Conservation (phyloP, 2,329 filamentous ascomycete species). For the Alternaria triticina region DNA sequence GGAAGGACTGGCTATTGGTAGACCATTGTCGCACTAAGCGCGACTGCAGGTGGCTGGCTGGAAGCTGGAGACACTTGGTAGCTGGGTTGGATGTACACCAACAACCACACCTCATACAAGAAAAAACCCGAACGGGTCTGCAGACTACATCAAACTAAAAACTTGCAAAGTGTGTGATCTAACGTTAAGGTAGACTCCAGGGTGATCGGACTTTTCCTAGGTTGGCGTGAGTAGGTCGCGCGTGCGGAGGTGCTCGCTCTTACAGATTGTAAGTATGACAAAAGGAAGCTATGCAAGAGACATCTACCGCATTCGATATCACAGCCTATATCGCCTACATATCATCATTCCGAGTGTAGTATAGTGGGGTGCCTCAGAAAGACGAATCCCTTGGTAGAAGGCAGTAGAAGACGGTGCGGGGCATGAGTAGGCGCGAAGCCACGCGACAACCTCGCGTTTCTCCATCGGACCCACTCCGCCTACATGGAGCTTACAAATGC, state of each 20-base stretch:
- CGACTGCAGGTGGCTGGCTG: constrained; percentile 1
- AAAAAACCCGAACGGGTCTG: neutral
- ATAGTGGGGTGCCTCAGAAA: neutral
- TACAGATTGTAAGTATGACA: neutral
- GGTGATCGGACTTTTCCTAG: too few relatives aligned
- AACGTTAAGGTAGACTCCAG: fast-evolving
- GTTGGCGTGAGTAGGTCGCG: neutral
- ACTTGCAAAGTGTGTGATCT: neutral
- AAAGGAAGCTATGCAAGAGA: neutral
- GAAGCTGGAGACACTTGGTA: neutral
- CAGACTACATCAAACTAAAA: fast-evolving
- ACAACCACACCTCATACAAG: neutral
- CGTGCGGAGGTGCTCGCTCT: neutral
- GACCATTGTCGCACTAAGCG: neutral
- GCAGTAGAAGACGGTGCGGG: constrained; percentile 6
- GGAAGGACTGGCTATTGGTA: neutral
- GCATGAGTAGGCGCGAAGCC: neutral
- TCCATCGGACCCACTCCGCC: constrained; percentile 3
- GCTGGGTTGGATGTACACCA: too few relatives aligned
- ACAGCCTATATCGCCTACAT: neutral
- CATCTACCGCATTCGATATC: neutral
- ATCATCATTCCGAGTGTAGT: neutral
- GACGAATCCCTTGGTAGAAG: neutral
- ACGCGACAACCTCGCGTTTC: constrained; percentile 7
- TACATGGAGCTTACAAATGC: constrained; percentile 12